Evolutionary conservation across 768 basidiomycete genomes (phyloP).

Genomic region (Tylopilus plumbeoviolaceoides): DNA sequence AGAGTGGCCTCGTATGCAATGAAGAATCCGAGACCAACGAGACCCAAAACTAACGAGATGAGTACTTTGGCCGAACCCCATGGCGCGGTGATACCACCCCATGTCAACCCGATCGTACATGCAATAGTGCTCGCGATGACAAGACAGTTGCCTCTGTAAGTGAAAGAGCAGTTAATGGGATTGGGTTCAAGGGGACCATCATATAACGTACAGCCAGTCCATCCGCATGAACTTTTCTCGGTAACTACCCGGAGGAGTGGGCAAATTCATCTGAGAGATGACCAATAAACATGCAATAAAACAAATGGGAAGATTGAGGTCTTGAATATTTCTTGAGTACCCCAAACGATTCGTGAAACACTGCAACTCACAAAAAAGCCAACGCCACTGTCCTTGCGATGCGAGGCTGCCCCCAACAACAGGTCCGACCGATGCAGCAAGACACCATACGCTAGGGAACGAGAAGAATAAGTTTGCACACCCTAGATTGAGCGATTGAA

Average conservation of each 20-base stretch:
- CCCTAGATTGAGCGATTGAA: not conserved
- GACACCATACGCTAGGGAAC: constrained; percentile 28
- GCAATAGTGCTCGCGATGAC: constrained; percentile 35
- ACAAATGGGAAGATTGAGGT: constrained; percentile 39
- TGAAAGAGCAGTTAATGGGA: not conserved
- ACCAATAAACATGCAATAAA: constrained; percentile 28
- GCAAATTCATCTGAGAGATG: constrained; percentile 31
- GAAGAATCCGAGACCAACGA: constrained; percentile 35
- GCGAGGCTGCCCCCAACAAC: constrained; percentile 36
- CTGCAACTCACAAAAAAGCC: constrained; percentile 34
- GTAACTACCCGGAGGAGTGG: constrained; percentile 31
- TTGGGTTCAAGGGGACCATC: not conserved
- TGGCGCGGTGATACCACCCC: constrained; percentile 41
- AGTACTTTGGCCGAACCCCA: constrained; percentile 41
- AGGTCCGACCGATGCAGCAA: constrained; percentile 35
- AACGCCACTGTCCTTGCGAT: constrained; percentile 34
- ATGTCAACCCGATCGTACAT: constrained; percentile 41
- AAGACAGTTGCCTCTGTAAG: constrained; percentile 38
- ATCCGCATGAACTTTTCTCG: constrained; percentile 35
- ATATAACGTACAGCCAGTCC: constrained; percentile 40
- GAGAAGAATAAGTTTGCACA: not conserved
- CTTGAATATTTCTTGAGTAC: constrained; percentile 12
- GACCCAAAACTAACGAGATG: constrained; percentile 40
- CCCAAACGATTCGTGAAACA: not conserved
- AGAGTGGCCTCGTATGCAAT: constrained; percentile 36